These are phyloP conservation scores for Myriangium duriaei DNA, from an alignment of 2,329 filamentous ascomycete species.

Conservation along the genomic window DNA sequence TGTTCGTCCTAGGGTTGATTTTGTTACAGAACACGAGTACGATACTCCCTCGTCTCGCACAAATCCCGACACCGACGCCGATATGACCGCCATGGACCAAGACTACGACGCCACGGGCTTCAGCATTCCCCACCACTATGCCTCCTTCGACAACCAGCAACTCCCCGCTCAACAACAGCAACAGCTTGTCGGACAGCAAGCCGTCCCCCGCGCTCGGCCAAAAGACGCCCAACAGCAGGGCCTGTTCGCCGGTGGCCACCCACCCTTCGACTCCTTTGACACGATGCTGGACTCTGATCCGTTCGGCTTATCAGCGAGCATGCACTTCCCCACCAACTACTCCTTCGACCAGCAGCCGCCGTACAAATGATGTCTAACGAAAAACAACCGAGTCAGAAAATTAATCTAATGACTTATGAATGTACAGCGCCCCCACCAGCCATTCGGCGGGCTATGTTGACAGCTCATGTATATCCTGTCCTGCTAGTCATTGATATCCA, in stretches of 20 bases:
- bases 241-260: not conserved
- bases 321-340: conserved; percentile 85
- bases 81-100: conserved; percentile 1
- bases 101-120: conserved; percentile 5
- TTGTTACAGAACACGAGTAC: conserved; percentile 86
- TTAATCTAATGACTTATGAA: not conserved
- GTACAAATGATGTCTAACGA: no score
- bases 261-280: conserved; percentile 56
- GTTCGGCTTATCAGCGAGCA: conserved; percentile 83
- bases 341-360: conserved; percentile 41
- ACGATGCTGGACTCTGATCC: conserved; percentile 85
- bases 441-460: no score
- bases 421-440: no score
- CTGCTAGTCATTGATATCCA: no score
- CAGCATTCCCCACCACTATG: conserved; percentile 16
- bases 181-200: not conserved
- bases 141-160: not conserved
- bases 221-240: not conserved
- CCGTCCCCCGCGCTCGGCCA: conserved; percentile 1
- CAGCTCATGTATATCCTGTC: no score
- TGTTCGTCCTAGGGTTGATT: conserved; percentile 59
- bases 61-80: conserved; percentile 22
- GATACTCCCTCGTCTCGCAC: conserved; percentile 59
- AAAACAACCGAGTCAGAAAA: conserved; percentile 10
- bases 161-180: conserved; percentile 5